Percentiles rank a stretch among this genome's conserved stretches.
phyloP scores from a whole-genome alignment of 108 stramenopile species.

The Skeletonema costatum region DNA sequence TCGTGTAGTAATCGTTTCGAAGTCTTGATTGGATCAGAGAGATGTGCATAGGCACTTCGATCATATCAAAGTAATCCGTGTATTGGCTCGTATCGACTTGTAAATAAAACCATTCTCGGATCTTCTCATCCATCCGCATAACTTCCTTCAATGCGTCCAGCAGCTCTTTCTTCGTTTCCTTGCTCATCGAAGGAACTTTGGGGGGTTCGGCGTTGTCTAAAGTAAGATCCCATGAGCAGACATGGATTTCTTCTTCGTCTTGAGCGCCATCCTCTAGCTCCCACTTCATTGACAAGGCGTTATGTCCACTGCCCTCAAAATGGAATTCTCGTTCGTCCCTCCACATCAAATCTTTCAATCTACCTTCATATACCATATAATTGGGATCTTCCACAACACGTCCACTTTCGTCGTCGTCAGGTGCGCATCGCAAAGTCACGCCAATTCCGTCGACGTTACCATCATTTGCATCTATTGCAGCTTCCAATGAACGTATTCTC shows the following conservation, averaged over 20 bases:
- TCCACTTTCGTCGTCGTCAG: slow-evolving; percentile 27
- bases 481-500: slow-evolving; percentile 58
- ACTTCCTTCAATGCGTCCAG: slow-evolving; percentile 37
- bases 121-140: slow-evolving; percentile 38
- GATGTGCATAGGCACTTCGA: slow-evolving; percentile 82
- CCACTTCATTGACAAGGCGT: slow-evolving; percentile 33
- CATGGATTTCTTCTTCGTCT: slow-evolving; percentile 1
- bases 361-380: slow-evolving; percentile 33
- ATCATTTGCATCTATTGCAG: slow-evolving; percentile 38
- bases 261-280: slow-evolving; percentile 15
- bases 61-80: slow-evolving; percentile 70
- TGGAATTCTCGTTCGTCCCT: slow-evolving; percentile 37
- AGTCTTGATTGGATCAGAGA: slow-evolving; percentile 57
- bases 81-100: slow-evolving; percentile 65
- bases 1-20: slow-evolving; percentile 65
- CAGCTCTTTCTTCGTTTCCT: slow-evolving; percentile 50
- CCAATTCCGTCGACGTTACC: slow-evolving; percentile 33
- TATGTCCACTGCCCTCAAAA: slow-evolving; percentile 45
- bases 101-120: slow-evolving; percentile 48
- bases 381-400: slow-evolving; percentile 39
- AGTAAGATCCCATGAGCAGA: slow-evolving; percentile 73
- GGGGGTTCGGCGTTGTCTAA: slow-evolving; percentile 24
- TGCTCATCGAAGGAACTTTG: slow-evolving; percentile 48
- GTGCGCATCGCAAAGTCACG: slow-evolving; percentile 48
- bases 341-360: slow-evolving; percentile 27